These are phyloP conservation scores for Fragilaria crotonensis DNA, from an alignment of 108 stramenopile species.

Conservation along the genomic window DNA sequence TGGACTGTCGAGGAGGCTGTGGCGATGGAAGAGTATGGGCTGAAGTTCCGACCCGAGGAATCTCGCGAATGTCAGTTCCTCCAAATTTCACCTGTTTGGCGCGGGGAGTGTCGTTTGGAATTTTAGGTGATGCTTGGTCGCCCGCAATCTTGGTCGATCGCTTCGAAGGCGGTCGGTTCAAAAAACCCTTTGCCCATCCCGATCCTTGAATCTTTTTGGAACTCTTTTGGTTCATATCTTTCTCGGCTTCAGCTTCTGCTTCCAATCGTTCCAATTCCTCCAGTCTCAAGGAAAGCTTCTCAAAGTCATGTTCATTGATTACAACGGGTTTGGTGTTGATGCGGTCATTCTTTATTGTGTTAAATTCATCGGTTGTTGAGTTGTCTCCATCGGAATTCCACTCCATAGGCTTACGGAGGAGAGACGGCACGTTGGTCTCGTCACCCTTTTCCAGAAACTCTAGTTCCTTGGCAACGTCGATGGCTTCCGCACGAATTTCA, in stretches of 20 bases:
- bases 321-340: background rate
- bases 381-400: background rate
- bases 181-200: slow-evolving; percentile 33
- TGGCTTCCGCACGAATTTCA: slow-evolving; percentile 25
- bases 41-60: slow-evolving; percentile 12
- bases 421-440: too few species aligned
- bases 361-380: background rate
- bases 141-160: slow-evolving; percentile 3
- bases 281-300: slow-evolving; percentile 14
- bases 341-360: slow-evolving; percentile 3
- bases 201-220: slow-evolving; percentile 5
- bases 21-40: background rate
- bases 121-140: background rate
- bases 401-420: too few species aligned
- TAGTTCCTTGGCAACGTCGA: slow-evolving; percentile 32
- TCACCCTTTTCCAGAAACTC: slow-evolving; percentile 14
- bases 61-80: slow-evolving; percentile 9
- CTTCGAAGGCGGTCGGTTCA: slow-evolving; percentile 4
- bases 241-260: slow-evolving; percentile 12
- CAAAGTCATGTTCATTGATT: slow-evolving; percentile 18
- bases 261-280: slow-evolving; percentile 26
- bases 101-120: background rate
- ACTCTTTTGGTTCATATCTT: background rate
- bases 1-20: background rate
- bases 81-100: slow-evolving; percentile 3